Base-by-base conservation (phyloP, 2,329 filamentous ascomycete species). In the Stromatinia cepivora region DNA sequence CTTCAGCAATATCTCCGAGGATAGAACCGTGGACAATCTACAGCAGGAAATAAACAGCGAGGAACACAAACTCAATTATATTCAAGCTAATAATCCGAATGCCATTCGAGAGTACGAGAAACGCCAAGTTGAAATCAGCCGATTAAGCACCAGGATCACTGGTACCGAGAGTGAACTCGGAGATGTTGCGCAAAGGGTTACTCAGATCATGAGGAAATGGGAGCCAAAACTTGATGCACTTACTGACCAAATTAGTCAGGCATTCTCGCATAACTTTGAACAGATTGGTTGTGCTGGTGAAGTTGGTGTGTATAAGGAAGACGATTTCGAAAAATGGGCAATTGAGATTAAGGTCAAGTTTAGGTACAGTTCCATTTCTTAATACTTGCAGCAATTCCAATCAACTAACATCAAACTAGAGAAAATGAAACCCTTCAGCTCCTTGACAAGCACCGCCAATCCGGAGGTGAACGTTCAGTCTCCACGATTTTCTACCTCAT, bases 401-500 rank as follows among this genome's bases (percentile, higher is more conserved):
- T 31, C 8, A 39, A 67, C 66, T 76, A 65, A 76, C 62, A 70
- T 34, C 31, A 52, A 34, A 39, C 45, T 79, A 90, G 90, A 67
- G 90, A 94, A 77, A 88, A 90, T 78, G 95, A 98, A 79, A 87
- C 86, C 4, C 88, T 98, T 6, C 92, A 94, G 71, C 84, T 94
- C 42, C 89, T 99, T 34, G 91, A 97, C 76, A 90, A 92, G 57
- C 94, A 98, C 79, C 92, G 95, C 8, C 95, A 99, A 80, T 98
- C 94, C 1, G 95, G 95, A 76, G 95, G 95, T 73, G 95, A 99
- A 82, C 91, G 95, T 70, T 93, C 95, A 34, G 94, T 99, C 31
- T 97, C 93, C 31, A 99, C 95, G 20, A 97, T 98, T 78, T 99
- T 98, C 85, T 99, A 96, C 82, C 92, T 99, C 69, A 98, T 99